Percentiles rank a stretch among this genome's conserved stretches.
phyloP scores from a whole-genome alignment of 1,284 basidiomycete species.

The Waitea zeae region DNA sequence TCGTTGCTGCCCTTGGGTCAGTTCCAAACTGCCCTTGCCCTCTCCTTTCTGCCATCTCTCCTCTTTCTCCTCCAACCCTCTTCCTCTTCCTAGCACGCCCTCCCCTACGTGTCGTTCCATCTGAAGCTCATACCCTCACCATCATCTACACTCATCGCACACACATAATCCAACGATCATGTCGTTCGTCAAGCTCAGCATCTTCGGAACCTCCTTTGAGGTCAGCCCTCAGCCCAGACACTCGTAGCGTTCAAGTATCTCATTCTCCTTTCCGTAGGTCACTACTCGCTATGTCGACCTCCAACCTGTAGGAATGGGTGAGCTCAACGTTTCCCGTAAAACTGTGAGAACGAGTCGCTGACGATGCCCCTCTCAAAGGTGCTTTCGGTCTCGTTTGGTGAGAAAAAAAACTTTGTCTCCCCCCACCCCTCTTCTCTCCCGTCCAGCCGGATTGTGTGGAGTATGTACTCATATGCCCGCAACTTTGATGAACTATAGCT shows the following conservation, averaged over 20 bases:
- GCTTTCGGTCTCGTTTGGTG: slow-evolving; percentile 95
- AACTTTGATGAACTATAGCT: slow-evolving; percentile 29
- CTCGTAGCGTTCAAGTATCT: slow-evolving; percentile 2
- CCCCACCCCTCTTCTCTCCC: too few relatives aligned
- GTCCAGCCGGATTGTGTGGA: not conserved
- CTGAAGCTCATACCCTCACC: too few relatives aligned
- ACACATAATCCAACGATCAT: too few relatives aligned
- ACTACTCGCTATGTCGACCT: slow-evolving; percentile 98
- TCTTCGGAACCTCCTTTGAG: slow-evolving; percentile 94
- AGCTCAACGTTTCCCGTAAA: slow-evolving; percentile 17
- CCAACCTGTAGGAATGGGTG: slow-evolving; percentile 99
- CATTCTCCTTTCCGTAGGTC: slow-evolving; percentile 38
- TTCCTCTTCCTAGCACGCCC: too few relatives aligned
- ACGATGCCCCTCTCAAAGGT: too few relatives aligned
- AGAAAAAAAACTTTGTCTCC: too few relatives aligned
- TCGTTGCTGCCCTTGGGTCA: too few relatives aligned
- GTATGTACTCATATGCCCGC: not conserved
- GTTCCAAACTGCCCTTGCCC: too few relatives aligned
- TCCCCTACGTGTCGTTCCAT: too few relatives aligned
- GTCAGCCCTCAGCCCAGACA: slow-evolving; percentile 19
- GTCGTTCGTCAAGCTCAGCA: slow-evolving; percentile 96
- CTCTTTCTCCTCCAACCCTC: too few relatives aligned
- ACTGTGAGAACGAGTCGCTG: slow-evolving; percentile 7
- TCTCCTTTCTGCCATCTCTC: too few relatives aligned
- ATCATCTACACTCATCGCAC: too few relatives aligned